Conservation (phyloP, 2,329 filamentous ascomycete species). For the Colletotrichum plurivorum region DNA sequence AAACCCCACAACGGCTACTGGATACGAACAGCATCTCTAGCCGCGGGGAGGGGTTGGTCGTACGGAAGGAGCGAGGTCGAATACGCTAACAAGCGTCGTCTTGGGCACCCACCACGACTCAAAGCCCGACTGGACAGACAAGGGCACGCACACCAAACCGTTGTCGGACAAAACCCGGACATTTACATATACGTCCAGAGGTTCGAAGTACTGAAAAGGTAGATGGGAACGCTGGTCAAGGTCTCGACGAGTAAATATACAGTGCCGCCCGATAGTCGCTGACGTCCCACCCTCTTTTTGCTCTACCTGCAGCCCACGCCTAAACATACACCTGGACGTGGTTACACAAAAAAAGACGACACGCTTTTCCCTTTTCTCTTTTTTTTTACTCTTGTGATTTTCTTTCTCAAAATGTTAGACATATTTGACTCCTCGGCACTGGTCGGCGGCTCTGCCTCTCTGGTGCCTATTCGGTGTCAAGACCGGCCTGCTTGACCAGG, state of each 20-base stretch:
- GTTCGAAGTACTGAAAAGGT: slow-evolving; percentile 24
- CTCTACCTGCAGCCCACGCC: not conserved
- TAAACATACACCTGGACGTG: not conserved
- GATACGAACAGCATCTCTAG: slow-evolving; percentile 17
- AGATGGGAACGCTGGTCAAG: not conserved
- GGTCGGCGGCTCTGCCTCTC: not conserved
- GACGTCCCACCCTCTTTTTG: not conserved
- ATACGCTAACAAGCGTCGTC: not conserved
- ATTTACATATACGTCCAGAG: not conserved
- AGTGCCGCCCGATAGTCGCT: slow-evolving; percentile 5
- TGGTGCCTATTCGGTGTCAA: slow-evolving; percentile 61
- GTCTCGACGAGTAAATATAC: slow-evolving; percentile 35
- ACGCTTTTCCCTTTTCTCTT: slow-evolving; percentile 28
- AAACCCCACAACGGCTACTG: not conserved
- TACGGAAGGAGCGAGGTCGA: not conserved
- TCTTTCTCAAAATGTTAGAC: too few relatives aligned
- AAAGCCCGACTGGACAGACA: not conserved
- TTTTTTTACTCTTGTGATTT: not conserved
- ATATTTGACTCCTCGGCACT: not conserved
- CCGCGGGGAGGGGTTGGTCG: not conserved
- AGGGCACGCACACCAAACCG: not conserved
- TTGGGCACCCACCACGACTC: not conserved
- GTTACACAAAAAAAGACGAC: slow-evolving; percentile 13
- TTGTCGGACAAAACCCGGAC: slow-evolving; percentile 12
- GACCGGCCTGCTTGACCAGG: slow-evolving; percentile 90